Percentiles rank a stretch among this genome's conserved stretches.
These are phyloP conservation scores for Ilyonectria mors-panacis DNA, from an alignment of 2,329 filamentous ascomycete genomes.

Conservation along the genomic window DNA sequence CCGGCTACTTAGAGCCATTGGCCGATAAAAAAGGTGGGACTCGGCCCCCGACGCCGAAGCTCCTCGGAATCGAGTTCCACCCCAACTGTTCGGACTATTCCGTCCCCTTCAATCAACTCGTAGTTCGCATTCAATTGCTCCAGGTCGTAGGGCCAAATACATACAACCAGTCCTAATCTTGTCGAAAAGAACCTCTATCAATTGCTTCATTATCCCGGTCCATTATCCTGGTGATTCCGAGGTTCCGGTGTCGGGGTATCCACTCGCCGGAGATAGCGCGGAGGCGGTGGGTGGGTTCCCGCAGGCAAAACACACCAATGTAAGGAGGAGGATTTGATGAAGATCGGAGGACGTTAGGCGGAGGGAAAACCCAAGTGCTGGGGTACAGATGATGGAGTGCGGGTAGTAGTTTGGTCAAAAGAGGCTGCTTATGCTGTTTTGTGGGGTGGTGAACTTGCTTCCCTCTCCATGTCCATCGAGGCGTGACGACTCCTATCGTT, in stretches of 20 bases:
- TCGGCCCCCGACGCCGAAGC: constrained; percentile 8
- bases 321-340: constrained; percentile 7
- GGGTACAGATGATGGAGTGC: constrained; percentile 3
- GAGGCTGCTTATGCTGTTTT: constrained; percentile 9
- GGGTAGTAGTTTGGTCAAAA: constrained; percentile 13
- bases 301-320: constrained; percentile 13
- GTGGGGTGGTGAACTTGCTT: constrained; percentile 7
- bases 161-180: neutral
- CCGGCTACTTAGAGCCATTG: constrained; percentile 11
- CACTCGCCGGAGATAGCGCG: constrained; percentile 13
- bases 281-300: constrained; percentile 22
- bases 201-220: neutral
- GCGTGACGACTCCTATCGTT: neutral
- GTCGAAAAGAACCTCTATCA: neutral
- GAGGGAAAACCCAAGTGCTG: neutral
- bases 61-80: constrained; percentile 40
- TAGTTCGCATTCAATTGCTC: neutral
- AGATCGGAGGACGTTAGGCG: neutral
- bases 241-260: constrained; percentile 28
- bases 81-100: constrained; percentile 3
- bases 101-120: neutral
- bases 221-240: constrained; percentile 14
- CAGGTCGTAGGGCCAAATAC: neutral
- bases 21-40: constrained; percentile 37
- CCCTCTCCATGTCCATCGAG: neutral